Percentiles rank a stretch among this genome's conserved stretches.
These are phyloP conservation scores for Hibiscus trionum DNA, from an alignment of 345 rosid genomes.

Conservation along the genomic window DNA sequence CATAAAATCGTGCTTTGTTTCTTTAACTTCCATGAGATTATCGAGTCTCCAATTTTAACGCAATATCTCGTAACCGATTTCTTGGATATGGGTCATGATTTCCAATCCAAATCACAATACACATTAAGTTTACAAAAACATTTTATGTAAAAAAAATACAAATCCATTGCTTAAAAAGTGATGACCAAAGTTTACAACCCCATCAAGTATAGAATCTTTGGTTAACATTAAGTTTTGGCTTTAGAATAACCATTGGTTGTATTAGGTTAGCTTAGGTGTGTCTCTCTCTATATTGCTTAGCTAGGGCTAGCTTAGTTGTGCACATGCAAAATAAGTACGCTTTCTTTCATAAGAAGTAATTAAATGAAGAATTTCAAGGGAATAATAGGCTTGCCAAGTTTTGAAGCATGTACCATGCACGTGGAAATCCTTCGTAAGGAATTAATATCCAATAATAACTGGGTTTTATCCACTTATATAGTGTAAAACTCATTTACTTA, in stretches of 20 bases:
- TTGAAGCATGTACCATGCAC: not conserved
- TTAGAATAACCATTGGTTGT: not conserved
- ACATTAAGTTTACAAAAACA: no score
- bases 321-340: not conserved
- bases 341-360: not conserved
- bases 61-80: no score
- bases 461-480: no score
- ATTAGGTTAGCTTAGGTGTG: not conserved
- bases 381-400: not conserved
- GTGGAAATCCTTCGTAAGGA: not conserved
- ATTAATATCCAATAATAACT: not conserved
- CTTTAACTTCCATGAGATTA: no score
- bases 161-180: not conserved
- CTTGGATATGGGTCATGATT: no score
- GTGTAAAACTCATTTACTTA: no score
- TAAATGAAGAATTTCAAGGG: not conserved
- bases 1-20: no score
- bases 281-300: not conserved
- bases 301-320: no score
- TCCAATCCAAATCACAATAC: no score
- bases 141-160: no score
- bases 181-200: not conserved
- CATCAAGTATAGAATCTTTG: conserved; percentile 13
- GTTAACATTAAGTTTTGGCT: not conserved
- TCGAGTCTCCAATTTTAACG: no score